Base-by-base conservation (phyloP, 176 grass and related monocot genomes). In the Raddia guianensis region DNA sequence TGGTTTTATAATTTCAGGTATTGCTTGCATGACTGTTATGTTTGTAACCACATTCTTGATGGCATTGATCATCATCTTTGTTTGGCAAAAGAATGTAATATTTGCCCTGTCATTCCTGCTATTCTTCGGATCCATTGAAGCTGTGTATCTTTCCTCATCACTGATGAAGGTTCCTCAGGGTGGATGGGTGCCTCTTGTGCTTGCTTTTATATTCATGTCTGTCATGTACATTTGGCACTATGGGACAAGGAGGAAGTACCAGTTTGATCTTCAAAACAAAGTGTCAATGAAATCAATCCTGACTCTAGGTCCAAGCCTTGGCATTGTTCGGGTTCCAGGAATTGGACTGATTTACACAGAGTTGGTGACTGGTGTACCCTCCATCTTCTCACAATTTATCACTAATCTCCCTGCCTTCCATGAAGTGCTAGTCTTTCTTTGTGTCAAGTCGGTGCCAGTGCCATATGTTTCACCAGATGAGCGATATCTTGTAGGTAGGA, bases 201-300 rank as follows among this genome's bases (percentile, higher is more conserved):
- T 99, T 50, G 90, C 86, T 81, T 93, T 91, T 3, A 63, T 95
- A 83, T 93, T 91, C 56, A 93, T 99, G 96, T 90, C 90, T 63
- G 80, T 95, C 75, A 99, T 99, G 96, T 99, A 93, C 64, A 90
- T 91, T 32, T 99, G 96, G 96, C 90, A 99, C 76, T 93, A 99
- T 53, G 96, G 96, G 19, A 85, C 82, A 55, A 80, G 82, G 57
- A 88, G 68, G 61, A 98, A 98, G 59, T 98, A 98, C 77, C 88
- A 80, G 49, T 91, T 87, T 79, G 92, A 98, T 53, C 88, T 98
- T 56, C 96, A 99, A 69, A 99, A 99, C 69, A 99, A 99, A 88
- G 92, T 99, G 37, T 93, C 96, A 2, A 95, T 99, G 92, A 95
- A 88, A 87, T 95, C 88, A 47, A 93, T 99, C 77, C 68, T 99